A percentile compares a stretch with the other conserved stretches of the same genome.
Evolutionary conservation across 768 basidiomycete genomes (phyloP).

Genomic region (Boletales sp.): DNA sequence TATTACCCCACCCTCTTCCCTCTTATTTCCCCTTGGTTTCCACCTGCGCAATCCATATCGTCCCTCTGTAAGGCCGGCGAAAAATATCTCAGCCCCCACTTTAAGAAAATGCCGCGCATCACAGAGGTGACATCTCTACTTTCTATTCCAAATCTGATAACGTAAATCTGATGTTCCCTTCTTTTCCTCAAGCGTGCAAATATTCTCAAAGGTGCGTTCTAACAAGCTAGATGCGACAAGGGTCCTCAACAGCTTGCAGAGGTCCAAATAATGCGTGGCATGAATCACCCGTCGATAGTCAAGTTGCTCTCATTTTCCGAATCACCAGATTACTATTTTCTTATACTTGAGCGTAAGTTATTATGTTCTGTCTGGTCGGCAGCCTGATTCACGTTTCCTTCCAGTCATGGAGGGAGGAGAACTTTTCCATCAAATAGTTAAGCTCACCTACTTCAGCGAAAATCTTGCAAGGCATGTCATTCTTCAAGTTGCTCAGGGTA

Average conservation of each 20-base stretch:
- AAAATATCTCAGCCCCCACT: constrained; percentile 89
- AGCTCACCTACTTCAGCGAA: constrained; percentile 98
- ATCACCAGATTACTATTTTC: constrained; percentile 88
- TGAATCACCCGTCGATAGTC: constrained; percentile 87
- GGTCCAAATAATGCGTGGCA: constrained; percentile 99
- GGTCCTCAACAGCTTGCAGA: constrained; percentile 45
- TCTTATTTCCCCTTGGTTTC: constrained; percentile 20
- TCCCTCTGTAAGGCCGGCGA: constrained; percentile 69
- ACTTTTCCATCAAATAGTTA: constrained; percentile 98
- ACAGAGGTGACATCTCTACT: constrained; percentile 73
- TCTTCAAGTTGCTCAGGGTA: constrained; percentile 90
- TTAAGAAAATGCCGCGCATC: constrained; percentile 96
- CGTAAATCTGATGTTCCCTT: constrained; percentile 16
- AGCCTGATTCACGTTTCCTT: constrained; percentile 9
- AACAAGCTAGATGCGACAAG: neutral
- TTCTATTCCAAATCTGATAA: constrained; percentile 17
- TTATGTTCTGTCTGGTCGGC: neutral
- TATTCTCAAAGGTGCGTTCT: constrained; percentile 78
- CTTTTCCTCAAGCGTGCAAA: constrained; percentile 73
- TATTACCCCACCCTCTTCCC: constrained; percentile 16
- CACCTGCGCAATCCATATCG: constrained; percentile 20
- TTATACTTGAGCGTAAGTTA: constrained; percentile 82
- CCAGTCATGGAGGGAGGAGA: constrained; percentile 97
- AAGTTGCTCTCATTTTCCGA: constrained; percentile 92
- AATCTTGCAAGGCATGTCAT: constrained; percentile 97